phyloP scores from a whole-genome alignment of 768 basidiomycete species.

The Psilocybe azurescens region DNA sequence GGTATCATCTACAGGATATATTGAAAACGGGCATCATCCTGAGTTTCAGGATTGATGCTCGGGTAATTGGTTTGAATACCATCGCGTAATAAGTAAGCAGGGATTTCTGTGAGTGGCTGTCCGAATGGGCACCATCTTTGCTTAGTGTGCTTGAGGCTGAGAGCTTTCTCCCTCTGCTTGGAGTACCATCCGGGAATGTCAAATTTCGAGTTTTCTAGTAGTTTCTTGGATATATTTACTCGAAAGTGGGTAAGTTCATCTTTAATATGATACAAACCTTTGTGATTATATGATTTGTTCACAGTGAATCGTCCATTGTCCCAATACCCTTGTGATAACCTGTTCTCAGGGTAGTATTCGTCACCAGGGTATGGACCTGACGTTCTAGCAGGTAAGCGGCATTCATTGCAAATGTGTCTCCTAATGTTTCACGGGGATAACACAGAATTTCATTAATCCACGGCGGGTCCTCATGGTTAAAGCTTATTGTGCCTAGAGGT shows the following conservation, averaged over 20 bases:
- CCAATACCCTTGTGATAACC: too few species aligned
- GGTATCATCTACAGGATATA: neutral
- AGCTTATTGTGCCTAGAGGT: constrained; percentile 12
- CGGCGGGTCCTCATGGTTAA: neutral
- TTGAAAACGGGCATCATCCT: neutral
- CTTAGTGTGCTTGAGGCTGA: neutral
- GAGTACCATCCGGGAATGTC: constrained; percentile 3
- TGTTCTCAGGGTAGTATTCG: neutral
- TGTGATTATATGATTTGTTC: neutral
- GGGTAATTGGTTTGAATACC: constrained; percentile 2
- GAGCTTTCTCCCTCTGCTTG: neutral
- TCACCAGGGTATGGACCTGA: constrained; percentile 9
- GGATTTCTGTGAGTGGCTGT: neutral
- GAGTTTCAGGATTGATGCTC: neutral
- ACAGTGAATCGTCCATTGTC: neutral
- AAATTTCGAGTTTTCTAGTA: constrained; percentile 1
- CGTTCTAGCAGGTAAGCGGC: neutral
- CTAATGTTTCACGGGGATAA: neutral
- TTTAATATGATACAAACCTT: neutral
- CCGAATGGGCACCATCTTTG: neutral
- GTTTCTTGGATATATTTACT: neutral
- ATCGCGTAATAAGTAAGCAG: neutral
- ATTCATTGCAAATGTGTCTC: constrained; percentile 4
- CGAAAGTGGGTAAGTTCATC: neutral
- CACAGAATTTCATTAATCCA: neutral